A percentile compares a stretch with the other conserved stretches of the same genome.
phyloP scores from a whole-genome alignment of 768 basidiomycete species.

The Amyloporia xantha region DNA sequence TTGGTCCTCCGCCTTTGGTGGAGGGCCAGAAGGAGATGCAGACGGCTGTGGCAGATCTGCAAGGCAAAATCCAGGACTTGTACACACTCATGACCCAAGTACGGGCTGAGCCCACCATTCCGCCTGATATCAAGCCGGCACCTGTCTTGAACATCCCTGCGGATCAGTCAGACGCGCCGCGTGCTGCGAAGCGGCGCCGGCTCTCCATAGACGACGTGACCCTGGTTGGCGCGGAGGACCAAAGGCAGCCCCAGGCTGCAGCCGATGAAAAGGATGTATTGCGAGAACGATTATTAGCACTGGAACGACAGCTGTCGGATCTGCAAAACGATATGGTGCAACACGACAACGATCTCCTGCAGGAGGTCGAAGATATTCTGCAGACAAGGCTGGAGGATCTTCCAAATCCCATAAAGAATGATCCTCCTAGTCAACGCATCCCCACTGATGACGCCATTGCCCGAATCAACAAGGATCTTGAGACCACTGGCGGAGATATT shows the following conservation, averaged over 20 bases:
- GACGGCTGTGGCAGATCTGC: constrained; percentile 11
- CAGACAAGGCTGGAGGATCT: constrained; percentile 5
- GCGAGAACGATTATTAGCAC: constrained; percentile 22
- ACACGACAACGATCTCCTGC: constrained; percentile 23
- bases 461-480: neutral
- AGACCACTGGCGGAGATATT: neutral
- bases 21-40: constrained; percentile 28
- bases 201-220: constrained; percentile 6
- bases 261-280: constrained; percentile 21
- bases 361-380: constrained; percentile 3
- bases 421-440: neutral
- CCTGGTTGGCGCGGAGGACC: constrained; percentile 1
- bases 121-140: neutral
- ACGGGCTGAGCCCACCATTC: neutral
- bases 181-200: constrained; percentile 5
- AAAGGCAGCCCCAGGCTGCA: constrained; percentile 5
- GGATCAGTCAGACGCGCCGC: neutral
- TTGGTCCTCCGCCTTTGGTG: constrained; percentile 7
- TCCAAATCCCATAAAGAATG: neutral
- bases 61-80: constrained; percentile 7
- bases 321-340: constrained; percentile 33
- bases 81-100: neutral
- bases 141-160: too few species aligned
- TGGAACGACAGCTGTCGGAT: constrained; percentile 25
- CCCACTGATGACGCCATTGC: neutral